These are phyloP conservation scores for Fusarium liriodendri DNA, from an alignment of 2,329 filamentous ascomycete genomes.

Conservation along the genomic window DNA sequence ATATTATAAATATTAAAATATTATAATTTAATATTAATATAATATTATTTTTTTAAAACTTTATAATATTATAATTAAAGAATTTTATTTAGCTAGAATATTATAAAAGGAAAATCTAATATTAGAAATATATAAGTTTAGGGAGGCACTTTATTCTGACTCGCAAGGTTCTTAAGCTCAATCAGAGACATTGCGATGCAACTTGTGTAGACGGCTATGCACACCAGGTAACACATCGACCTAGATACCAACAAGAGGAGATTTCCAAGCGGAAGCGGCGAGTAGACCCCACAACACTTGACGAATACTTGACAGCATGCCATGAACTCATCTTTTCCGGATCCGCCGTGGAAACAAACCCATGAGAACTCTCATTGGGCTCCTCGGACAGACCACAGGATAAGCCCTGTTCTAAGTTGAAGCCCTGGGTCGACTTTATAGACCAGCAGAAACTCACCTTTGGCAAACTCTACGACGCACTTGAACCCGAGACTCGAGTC, in stretches of 20 bases:
- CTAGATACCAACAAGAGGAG: not conserved
- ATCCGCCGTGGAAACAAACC: not conserved
- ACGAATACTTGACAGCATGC: not conserved
- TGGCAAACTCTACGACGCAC: not conserved
- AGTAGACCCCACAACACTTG: not conserved
- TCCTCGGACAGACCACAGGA: not conserved
- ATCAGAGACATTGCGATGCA: not conserved
- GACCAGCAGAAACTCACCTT: not conserved
- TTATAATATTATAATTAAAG: no score
- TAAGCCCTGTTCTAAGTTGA: not conserved
- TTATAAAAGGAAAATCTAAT: no score
- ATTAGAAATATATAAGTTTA: no score
- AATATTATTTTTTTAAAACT: no score
- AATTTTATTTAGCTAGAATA: no score
- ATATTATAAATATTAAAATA: no score
- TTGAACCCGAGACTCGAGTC: not conserved
- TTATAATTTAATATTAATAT: no score
- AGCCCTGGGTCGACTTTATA: not conserved
- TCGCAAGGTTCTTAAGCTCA: not conserved
- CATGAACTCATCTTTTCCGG: not conserved
- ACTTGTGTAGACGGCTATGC: not conserved
- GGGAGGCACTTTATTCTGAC: no score
- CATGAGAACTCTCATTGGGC: not conserved
- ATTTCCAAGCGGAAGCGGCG: not conserved
- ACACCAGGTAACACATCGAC: not conserved